Evolutionary conservation across 257 asterid genomes (phyloP).

Genomic region (Gentiana macrophylla): DNA sequence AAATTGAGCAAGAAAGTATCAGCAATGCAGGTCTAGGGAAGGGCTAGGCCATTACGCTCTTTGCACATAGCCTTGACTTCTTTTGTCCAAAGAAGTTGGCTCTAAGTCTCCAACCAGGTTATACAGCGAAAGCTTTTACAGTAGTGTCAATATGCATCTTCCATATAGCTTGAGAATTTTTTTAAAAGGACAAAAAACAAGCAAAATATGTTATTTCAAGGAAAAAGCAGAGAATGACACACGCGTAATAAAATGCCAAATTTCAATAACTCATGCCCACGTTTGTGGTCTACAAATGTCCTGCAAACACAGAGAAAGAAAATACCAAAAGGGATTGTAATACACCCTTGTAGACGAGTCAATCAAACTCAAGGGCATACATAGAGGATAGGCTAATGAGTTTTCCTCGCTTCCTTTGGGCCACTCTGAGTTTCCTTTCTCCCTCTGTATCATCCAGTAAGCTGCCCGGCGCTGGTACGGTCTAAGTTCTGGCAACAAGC

Average conservation of each 20-base stretch:
- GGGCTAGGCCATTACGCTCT: too few species aligned
- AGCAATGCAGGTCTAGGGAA: too few species aligned
- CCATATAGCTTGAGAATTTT: too few species aligned
- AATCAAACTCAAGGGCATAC: constrained; percentile 61
- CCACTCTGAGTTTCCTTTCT: constrained; percentile 42
- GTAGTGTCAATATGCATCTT: too few species aligned
- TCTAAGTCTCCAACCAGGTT: too few species aligned
- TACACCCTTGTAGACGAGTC: constrained; percentile 53
- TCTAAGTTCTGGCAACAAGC: constrained; percentile 82
- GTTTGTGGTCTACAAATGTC: neutral
- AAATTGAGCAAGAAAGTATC: too few species aligned
- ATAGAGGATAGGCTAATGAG: constrained; percentile 60
- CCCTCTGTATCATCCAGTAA: constrained; percentile 93
- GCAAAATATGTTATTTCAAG: too few species aligned
- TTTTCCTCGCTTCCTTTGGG: constrained; percentile 32
- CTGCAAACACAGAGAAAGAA: constrained; percentile 10
- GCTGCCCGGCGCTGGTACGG: constrained; percentile 98
- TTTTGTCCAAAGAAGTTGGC: too few species aligned
- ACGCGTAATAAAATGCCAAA: neutral
- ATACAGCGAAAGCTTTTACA: too few species aligned
- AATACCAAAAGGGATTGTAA: constrained; percentile 91
- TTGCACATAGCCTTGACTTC: too few species aligned
- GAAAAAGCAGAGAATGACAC: too few species aligned
- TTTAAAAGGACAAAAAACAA: too few species aligned
- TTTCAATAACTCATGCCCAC: neutral